Evolutionary conservation across 495 filamentous ascomycete species (phyloP).

Genomic region (Penicillium turbatum): DNA sequence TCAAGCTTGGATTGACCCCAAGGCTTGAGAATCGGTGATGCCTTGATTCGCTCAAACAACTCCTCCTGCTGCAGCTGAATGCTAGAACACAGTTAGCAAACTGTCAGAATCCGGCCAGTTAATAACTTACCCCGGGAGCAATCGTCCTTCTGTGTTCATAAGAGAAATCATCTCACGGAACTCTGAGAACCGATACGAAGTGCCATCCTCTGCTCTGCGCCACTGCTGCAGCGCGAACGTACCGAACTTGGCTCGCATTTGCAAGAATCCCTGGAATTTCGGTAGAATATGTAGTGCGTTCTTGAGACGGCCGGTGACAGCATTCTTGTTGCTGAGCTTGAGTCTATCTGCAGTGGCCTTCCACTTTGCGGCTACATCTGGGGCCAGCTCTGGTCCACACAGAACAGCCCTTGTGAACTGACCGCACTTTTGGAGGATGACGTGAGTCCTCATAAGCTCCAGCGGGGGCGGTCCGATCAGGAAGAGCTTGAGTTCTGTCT

Average conservation of each 20-base stretch:
- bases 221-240: neutral
- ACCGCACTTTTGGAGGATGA: neutral
- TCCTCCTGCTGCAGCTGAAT: slow-evolving; percentile 22
- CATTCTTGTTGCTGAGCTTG: neutral
- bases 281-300: neutral
- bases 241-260: slow-evolving; percentile 8
- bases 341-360: neutral
- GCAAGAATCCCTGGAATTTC: neutral
- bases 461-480: neutral
- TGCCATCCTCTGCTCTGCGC: neutral
- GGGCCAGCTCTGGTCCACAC: neutral
- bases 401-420: neutral
- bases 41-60: slow-evolving; percentile 23
- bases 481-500: slow-evolving; percentile 3
- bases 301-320: neutral
- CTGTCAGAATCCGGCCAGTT: neutral
- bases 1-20: slow-evolving; percentile 34
- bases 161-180: slow-evolving; percentile 1
- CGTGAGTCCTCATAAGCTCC: neutral
- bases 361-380: neutral
- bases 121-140: slow-evolving; percentile 1
- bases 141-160: neutral
- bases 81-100: slow-evolving; percentile 7
- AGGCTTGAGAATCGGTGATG: slow-evolving; percentile 44
- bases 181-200: neutral